A percentile compares a stretch with the other conserved stretches of the same genome.
These are phyloP conservation scores for Malus hybrid DNA, from an alignment of 331 rosid species.

Conservation along the genomic window DNA sequence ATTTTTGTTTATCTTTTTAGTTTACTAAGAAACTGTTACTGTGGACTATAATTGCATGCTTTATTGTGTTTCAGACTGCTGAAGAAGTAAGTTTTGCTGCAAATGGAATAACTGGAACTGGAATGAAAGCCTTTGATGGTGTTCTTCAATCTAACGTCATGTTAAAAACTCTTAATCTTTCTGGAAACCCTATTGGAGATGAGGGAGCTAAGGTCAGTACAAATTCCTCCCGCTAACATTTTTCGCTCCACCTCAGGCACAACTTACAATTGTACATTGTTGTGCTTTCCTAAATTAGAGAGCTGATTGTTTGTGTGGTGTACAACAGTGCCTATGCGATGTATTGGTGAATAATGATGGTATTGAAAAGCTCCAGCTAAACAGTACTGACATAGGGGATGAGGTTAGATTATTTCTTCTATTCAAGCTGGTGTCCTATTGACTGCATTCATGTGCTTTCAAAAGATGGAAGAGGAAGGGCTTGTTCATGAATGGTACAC, in stretches of 20 bases:
- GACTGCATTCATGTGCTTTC: neutral
- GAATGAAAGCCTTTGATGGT: slow-evolving; percentile 90
- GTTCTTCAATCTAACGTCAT: slow-evolving; percentile 84
- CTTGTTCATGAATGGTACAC: slow-evolving; percentile 5
- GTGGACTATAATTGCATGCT: neutral
- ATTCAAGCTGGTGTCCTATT: neutral
- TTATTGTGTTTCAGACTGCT: slow-evolving; percentile 48
- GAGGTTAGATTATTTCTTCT: slow-evolving; percentile 57
- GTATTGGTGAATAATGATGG: slow-evolving; percentile 64
- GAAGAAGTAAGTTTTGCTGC: slow-evolving; percentile 97
- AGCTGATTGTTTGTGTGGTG: slow-evolving; percentile 9
- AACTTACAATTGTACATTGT: neutral
- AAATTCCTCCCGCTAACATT: neutral
- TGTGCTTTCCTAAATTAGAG: neutral
- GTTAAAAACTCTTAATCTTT: slow-evolving; percentile 83
- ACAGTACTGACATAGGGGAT: slow-evolving; percentile 89
- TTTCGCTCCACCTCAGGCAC: neutral
- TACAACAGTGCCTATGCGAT: slow-evolving; percentile 66
- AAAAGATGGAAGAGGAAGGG: slow-evolving; percentile 2
- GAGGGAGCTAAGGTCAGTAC: slow-evolving; percentile 78
- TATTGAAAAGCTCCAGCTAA: slow-evolving; percentile 79
- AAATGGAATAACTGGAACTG: slow-evolving; percentile 91
- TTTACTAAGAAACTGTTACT: neutral
- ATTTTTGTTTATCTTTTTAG: neutral
- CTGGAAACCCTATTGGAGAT: slow-evolving; percentile 95